These are phyloP conservation scores for Boletus coccyginus DNA, from an alignment of 768 basidiomycete species.

Conservation along the genomic window DNA sequence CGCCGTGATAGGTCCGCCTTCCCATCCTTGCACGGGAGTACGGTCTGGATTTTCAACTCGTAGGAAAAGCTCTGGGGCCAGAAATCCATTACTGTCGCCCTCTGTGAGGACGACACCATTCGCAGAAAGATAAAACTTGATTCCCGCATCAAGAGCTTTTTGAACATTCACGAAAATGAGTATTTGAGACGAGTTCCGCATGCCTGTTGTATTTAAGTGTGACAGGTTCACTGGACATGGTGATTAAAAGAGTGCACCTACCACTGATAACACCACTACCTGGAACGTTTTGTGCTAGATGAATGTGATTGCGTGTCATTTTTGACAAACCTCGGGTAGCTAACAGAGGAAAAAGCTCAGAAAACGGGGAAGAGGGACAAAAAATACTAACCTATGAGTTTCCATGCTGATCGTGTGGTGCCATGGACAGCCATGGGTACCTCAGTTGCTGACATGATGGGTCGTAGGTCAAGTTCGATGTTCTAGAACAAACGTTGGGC, in stretches of 20 bases:
- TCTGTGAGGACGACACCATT: slow-evolving; percentile 90
- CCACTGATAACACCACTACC: slow-evolving; percentile 74
- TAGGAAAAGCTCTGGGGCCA: slow-evolving; percentile 63
- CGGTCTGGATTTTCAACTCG: slow-evolving; percentile 53
- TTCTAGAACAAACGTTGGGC: slow-evolving; percentile 38
- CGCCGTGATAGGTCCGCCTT: background rate
- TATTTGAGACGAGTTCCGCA: slow-evolving; percentile 74
- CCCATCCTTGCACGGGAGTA: slow-evolving; percentile 23
- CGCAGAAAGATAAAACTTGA: slow-evolving; percentile 73
- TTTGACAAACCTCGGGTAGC: slow-evolving; percentile 71
- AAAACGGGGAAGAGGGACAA: background rate
- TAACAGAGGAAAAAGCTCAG: slow-evolving; percentile 26
- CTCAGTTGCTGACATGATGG: slow-evolving; percentile 54
- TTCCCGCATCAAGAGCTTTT: slow-evolving; percentile 63
- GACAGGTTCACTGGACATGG: background rate
- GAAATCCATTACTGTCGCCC: slow-evolving; percentile 63
- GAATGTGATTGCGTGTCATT: slow-evolving; percentile 91
- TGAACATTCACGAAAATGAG: slow-evolving; percentile 80
- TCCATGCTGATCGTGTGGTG: slow-evolving; percentile 69
- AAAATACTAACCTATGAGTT: slow-evolving; percentile 52
- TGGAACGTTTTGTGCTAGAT: slow-evolving; percentile 78
- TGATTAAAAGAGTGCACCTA: slow-evolving; percentile 33
- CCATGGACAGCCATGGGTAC: slow-evolving; percentile 86
- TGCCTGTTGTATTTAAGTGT: slow-evolving; percentile 48
- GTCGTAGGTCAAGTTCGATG: slow-evolving; percentile 64